A percentile compares a stretch with the other conserved stretches of the same genome.
Conservation (phyloP, 202 grass and related monocot species). For the Miscanthus sacchariflorus region DNA sequence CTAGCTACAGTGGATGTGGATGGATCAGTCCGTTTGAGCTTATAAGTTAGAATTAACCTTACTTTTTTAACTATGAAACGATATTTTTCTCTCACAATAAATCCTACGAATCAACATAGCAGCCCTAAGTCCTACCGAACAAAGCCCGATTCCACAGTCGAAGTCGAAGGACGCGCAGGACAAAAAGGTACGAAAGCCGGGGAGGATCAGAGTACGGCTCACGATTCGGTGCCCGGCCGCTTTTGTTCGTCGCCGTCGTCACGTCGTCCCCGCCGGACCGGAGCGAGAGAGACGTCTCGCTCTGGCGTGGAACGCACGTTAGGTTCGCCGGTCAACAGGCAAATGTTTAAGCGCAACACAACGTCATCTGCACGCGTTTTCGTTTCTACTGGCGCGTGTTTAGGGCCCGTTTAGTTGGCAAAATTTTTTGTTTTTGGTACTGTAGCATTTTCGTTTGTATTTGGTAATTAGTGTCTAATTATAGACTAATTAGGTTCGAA, state of each 20-base stretch:
- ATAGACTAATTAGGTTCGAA: too few relatives aligned
- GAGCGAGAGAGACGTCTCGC: neutral
- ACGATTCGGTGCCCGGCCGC: conserved; percentile 39
- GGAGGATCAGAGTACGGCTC: conserved; percentile 26
- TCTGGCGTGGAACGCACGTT: conserved; percentile 25
- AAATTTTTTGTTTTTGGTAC: too few relatives aligned
- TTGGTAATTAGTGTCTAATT: too few relatives aligned
- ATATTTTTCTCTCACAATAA: too few relatives aligned
- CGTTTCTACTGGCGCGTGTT: neutral
- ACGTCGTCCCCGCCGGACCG: neutral
- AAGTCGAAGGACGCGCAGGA: neutral
- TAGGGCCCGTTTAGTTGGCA: too few relatives aligned
- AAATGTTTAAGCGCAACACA: neutral
- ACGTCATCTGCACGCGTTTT: conserved; percentile 32
- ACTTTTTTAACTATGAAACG: too few relatives aligned
- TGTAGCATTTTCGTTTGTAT: too few relatives aligned
- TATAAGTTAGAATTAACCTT: too few relatives aligned
- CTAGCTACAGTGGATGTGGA: neutral
- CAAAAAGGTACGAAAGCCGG: conserved; percentile 7
- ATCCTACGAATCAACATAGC: too few relatives aligned
- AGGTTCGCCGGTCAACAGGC: conserved; percentile 25
- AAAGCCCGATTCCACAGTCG: neutral
- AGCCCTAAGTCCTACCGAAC: too few relatives aligned
- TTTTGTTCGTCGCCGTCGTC: conserved; percentile 1
- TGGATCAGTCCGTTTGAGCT: too few relatives aligned